These are phyloP conservation scores for Colletotrichum tofieldiae DNA, from an alignment of 2,329 filamentous ascomycete species.

Conservation along the genomic window DNA sequence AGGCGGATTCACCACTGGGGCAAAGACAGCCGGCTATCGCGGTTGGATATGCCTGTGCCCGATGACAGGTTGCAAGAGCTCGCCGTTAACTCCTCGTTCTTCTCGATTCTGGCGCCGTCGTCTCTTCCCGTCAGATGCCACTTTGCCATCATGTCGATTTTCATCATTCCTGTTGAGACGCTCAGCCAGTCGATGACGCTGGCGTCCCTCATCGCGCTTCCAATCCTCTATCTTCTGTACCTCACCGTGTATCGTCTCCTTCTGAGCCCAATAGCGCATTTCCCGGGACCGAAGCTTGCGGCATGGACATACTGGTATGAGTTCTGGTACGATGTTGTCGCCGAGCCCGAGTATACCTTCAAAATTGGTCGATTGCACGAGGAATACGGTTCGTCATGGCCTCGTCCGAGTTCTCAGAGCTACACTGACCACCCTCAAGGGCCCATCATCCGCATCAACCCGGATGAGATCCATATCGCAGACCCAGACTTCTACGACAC, in stretches of 20 bases:
- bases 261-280: constrained; percentile 43
- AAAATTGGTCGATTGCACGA: background rate
- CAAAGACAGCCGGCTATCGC: too few relatives aligned
- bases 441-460: background rate
- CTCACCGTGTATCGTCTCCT: constrained; percentile 45
- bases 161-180: too few relatives aligned
- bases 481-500: constrained; percentile 10
- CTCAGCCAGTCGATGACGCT: background rate
- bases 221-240: background rate
- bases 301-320: constrained; percentile 40
- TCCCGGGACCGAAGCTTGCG: constrained; percentile 47
- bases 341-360: background rate
- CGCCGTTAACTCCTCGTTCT: too few relatives aligned
- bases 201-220: background rate
- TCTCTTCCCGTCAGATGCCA: too few relatives aligned
- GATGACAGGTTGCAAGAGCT: too few relatives aligned
- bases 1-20: too few relatives aligned
- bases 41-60: too few relatives aligned
- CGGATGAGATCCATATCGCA: background rate
- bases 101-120: too few relatives aligned
- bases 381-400: background rate
- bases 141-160: too few relatives aligned
- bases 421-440: background rate
- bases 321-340: background rate
- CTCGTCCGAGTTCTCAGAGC: too few relatives aligned